Evolutionary conservation across 352 stramenopile genomes (phyloP).

Genomic region (Thalassiosira allenii): DNA sequence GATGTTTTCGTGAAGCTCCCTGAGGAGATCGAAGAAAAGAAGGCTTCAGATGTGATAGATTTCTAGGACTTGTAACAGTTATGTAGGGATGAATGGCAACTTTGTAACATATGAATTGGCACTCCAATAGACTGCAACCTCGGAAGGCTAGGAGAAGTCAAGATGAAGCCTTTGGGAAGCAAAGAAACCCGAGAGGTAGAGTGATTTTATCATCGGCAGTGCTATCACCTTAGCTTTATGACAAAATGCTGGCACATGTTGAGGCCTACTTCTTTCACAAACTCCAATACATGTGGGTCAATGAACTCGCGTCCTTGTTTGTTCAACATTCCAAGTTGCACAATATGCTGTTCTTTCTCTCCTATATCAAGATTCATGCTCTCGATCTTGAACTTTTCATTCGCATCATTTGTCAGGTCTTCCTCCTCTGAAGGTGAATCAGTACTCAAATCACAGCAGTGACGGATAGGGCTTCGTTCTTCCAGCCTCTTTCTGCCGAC

Average conservation of each 20-base stretch:
- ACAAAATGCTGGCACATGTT: conserved; percentile 44
- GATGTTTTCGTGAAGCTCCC: conserved; percentile 72
- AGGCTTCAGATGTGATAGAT: too few relatives aligned
- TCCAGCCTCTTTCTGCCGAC: conserved; percentile 59
- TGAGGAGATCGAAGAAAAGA: conserved; percentile 41
- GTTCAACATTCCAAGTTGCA: conserved; percentile 76
- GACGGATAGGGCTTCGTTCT: conserved; percentile 53
- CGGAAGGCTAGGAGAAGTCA: too few relatives aligned
- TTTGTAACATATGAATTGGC: too few relatives aligned
- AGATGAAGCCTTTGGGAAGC: too few relatives aligned
- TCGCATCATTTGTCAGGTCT: conserved; percentile 1
- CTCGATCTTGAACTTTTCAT: conserved; percentile 33
- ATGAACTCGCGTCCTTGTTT: conserved; percentile 69
- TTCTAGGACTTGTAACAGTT: too few relatives aligned
- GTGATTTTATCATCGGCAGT: not conserved
- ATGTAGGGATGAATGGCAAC: too few relatives aligned
- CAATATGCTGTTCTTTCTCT: conserved; percentile 39
- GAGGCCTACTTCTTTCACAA: conserved; percentile 64
- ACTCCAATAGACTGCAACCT: too few relatives aligned
- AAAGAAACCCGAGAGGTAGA: too few relatives aligned
- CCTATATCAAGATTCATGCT: conserved; percentile 76
- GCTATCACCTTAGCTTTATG: conserved; percentile 45
- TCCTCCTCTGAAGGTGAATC: not conserved
- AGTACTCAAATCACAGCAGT: conserved; percentile 62
- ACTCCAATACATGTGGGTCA: conserved; percentile 70